Base-by-base conservation (phyloP, 2,329 filamentous ascomycete genomes). In the Cladosporium phlei region DNA sequence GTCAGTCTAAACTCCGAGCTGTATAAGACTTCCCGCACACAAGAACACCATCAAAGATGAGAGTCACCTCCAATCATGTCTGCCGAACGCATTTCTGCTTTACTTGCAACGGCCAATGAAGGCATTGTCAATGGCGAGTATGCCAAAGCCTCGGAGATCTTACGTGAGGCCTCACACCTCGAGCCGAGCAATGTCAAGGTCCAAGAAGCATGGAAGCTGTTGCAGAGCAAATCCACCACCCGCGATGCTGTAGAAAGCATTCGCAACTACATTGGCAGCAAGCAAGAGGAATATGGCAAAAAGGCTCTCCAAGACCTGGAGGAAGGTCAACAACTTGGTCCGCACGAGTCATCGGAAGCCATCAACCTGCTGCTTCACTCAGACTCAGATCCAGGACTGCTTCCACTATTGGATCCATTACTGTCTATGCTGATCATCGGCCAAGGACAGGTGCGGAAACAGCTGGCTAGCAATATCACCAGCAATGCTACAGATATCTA, bases 101-200 rank as follows among this genome's bases (percentile, higher is more conserved):
- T 64, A 17, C 38, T 63, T 5, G 17, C 45, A 3, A 47, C 55
- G 46, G 59, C 57, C 9, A 53, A 56, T 43, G 52, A 59, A 17
- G 48, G 50, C 30, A 54, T 52, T 21, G 40, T 53, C 10, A 46
- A 35, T 14, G 56, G 54, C 40, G 60, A 69, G 30, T 56, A 71
- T 34, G 58, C 62, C 34, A 60, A 65, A 44, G 71, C 69, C 17
- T 67, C 67, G 20, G 56, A 64, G 37, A 61, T 64, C n/a, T 56
- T 74, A 46, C 64, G 67, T 35, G 67, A 73, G 56, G 71, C 71
- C 25, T 67, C 66, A 19, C 64, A 65, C 33, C 61, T 75, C 28
- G 66, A 68, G 42, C 66, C 69, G 24, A 59, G 68, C 11, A 67
- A 69, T 54, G 55, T 59, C 9, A 55, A 61, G 17, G 62, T 74